Evolutionary conservation across 2,329 filamentous ascomycete genomes (phyloP).

Genomic region (Colletotrichum godetiae): DNA sequence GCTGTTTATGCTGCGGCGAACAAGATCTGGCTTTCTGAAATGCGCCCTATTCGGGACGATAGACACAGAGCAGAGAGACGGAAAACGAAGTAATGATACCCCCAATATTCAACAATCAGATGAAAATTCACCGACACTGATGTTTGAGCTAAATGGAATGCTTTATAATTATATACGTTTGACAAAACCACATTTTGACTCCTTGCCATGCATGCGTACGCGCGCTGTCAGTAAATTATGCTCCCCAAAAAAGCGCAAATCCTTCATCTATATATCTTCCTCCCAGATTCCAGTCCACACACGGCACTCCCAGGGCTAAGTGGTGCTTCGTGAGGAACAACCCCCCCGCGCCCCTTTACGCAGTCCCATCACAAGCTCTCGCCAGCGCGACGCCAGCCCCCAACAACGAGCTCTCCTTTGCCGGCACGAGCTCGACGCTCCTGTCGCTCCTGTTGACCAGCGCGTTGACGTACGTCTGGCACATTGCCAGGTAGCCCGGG

Average conservation of each 20-base stretch:
- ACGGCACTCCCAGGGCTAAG: neutral
- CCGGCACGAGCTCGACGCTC: slow-evolving; percentile 72
- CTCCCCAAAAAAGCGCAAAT: neutral
- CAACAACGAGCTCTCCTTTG: slow-evolving; percentile 79
- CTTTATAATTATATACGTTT: slow-evolving; percentile 19
- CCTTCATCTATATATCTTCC: neutral
- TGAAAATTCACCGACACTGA: neutral
- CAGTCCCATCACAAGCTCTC: slow-evolving; percentile 9
- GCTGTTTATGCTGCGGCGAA: neutral
- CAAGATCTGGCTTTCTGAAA: neutral
- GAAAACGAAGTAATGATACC: slow-evolving; percentile 8
- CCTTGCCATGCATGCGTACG: slow-evolving; percentile 5
- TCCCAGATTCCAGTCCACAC: neutral
- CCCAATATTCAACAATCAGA: neutral
- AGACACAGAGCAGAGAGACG: neutral
- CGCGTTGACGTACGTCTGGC: slow-evolving; percentile 72
- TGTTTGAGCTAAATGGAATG: neutral
- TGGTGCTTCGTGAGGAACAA: neutral
- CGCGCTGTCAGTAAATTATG: neutral
- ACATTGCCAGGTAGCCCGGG: slow-evolving; percentile 71
- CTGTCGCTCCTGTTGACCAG: slow-evolving; percentile 56
- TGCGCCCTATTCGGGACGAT: neutral
- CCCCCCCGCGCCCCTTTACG: neutral
- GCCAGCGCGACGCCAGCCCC: slow-evolving; percentile 80
- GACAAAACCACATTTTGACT: neutral